These are phyloP conservation scores for Pyrenophora teres DNA, from an alignment of 2,329 filamentous ascomycete species.

Conservation along the genomic window DNA sequence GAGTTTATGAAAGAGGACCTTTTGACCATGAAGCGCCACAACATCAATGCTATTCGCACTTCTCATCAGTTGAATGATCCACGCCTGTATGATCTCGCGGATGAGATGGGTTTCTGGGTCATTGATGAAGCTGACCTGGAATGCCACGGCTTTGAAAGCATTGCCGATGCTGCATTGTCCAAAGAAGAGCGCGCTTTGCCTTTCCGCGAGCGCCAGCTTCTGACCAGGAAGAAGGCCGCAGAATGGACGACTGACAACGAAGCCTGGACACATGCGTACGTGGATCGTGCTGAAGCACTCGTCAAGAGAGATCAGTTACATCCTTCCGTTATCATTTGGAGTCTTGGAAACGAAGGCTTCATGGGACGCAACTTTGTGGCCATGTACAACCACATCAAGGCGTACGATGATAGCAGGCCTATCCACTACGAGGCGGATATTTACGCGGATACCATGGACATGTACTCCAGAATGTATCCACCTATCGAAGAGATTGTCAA, in stretches of 20 bases:
- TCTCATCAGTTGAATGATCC: constrained; percentile 71
- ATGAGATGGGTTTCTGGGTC: constrained; percentile 70
- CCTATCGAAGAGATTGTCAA: constrained; percentile 57
- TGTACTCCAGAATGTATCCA: constrained; percentile 72
- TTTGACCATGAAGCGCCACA: constrained; percentile 70
- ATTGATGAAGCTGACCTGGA: constrained; percentile 61
- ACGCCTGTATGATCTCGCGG: constrained; percentile 62
- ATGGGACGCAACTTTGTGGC: constrained; percentile 70
- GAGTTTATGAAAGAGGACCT: constrained; percentile 67
- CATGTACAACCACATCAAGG: constrained; percentile 68
- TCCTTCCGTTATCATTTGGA: constrained; percentile 73
- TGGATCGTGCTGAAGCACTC: constrained; percentile 69
- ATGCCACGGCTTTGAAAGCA: constrained; percentile 52
- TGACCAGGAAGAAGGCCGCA: constrained; percentile 60
- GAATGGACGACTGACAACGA: constrained; percentile 66
- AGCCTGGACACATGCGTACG: constrained; percentile 65
- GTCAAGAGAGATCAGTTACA: constrained; percentile 73
- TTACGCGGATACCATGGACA: constrained; percentile 64
- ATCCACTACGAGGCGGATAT: constrained; percentile 71
- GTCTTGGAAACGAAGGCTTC: constrained; percentile 73
- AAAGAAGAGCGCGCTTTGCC: constrained; percentile 51
- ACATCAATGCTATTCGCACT: constrained; percentile 71
- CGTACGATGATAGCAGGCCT: constrained; percentile 61
- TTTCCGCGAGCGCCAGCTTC: constrained; percentile 64
- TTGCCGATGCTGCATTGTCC: constrained; percentile 37